These are phyloP conservation scores for Avena eriantha DNA, from an alignment of 176 grass and related monocot species.

Conservation along the genomic window DNA sequence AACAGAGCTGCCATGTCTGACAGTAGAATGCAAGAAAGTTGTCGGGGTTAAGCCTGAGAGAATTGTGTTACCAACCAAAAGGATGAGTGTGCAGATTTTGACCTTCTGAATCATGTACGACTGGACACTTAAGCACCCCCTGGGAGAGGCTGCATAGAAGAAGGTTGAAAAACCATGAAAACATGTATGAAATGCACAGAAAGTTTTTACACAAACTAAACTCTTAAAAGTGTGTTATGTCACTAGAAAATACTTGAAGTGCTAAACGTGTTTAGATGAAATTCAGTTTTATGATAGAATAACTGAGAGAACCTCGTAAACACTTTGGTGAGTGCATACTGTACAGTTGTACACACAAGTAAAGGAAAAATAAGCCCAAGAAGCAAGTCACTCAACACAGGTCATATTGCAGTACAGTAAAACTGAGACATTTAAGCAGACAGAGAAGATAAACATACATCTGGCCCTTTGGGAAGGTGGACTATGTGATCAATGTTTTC, in stretches of 20 bases:
- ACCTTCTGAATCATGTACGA: slow-evolving; percentile 11
- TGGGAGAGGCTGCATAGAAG: background rate
- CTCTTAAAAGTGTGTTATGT: background rate
- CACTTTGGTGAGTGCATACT: background rate
- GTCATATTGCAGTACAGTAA: background rate
- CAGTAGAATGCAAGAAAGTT: slow-evolving; percentile 34
- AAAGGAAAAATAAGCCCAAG: slow-evolving; percentile 10
- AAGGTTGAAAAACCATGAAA: background rate
- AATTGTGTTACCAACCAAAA: slow-evolving; percentile 13
- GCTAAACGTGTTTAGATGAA: background rate
- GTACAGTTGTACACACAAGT: background rate
- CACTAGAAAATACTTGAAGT: background rate
- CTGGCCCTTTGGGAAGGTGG: background rate
- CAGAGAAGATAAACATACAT: background rate
- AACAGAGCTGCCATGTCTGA: slow-evolving; percentile 7
- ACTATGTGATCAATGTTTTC: background rate
- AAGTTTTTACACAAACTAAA: slow-evolving; percentile 27
- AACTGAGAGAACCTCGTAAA: background rate
- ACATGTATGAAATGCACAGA: background rate
- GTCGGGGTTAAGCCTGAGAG: background rate
- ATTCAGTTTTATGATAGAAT: background rate
- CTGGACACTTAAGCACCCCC: background rate
- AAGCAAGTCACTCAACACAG: background rate
- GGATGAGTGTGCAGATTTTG: background rate
- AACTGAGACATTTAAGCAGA: background rate